These are phyloP conservation scores for Cyberlindnera americana DNA, from an alignment of 805 yeast genomes.

Conservation along the genomic window DNA sequence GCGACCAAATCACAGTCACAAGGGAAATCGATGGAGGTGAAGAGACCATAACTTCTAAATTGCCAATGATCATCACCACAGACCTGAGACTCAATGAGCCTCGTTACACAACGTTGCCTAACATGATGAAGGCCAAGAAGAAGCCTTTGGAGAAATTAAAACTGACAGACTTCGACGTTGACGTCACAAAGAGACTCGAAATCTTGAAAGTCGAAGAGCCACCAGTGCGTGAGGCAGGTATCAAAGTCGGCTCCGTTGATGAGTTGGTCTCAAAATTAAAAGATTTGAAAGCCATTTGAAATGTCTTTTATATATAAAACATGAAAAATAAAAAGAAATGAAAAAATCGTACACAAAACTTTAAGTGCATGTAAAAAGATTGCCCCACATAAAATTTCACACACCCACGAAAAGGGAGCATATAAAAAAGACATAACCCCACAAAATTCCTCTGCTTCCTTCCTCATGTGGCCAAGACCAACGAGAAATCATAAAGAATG, in stretches of 20 bases:
- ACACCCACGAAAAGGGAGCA: too few species aligned
- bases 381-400: too few species aligned
- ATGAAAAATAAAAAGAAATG: background rate
- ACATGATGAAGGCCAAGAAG: constrained; percentile 97
- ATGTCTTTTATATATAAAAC: background rate
- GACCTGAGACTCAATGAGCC: constrained; percentile 95
- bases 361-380: too few species aligned
- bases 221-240: constrained; percentile 74
- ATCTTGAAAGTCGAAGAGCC: constrained; percentile 81
- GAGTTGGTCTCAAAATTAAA: constrained; percentile 77
- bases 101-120: constrained; percentile 92
- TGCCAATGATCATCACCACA: constrained; percentile 87
- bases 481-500: background rate
- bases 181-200: constrained; percentile 59
- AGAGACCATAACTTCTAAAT: constrained; percentile 68
- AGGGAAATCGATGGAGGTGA: constrained; percentile 96
- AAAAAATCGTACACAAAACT: too few species aligned
- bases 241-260: constrained; percentile 76
- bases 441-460: background rate
- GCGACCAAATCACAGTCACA: constrained; percentile 62
- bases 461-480: background rate
- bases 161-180: constrained; percentile 64
- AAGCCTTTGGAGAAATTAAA: constrained; percentile 75
- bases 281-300: constrained; percentile 38
- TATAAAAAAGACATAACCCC: too few species aligned